Conservation (phyloP, 2,329 filamentous ascomycete species). For the Claviceps paspali region DNA sequence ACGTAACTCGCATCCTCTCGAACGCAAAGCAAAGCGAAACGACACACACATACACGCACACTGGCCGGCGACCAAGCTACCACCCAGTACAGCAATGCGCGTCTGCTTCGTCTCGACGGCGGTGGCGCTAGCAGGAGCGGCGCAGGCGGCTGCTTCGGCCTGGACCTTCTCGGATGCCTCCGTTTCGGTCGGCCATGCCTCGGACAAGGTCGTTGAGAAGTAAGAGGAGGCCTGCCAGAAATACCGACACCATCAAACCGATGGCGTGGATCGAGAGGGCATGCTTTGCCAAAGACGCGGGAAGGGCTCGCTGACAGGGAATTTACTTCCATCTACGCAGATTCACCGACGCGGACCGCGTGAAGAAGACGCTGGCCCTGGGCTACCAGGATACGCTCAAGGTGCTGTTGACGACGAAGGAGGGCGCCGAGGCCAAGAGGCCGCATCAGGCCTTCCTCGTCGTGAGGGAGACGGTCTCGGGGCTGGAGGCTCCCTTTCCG, state of each 20-base stretch:
- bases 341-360: slow-evolving; percentile 41
- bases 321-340: no score
- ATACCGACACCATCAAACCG: no score
- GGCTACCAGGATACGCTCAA: slow-evolving; percentile 61
- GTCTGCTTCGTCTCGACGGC: slow-evolving; percentile 22
- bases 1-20: no score
- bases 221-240: slow-evolving; percentile 23
- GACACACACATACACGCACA: no score
- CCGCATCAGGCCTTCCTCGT: slow-evolving; percentile 91
- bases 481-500: slow-evolving; percentile 76
- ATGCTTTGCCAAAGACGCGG: no score
- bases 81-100: no score
- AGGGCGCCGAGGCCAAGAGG: slow-evolving; percentile 62
- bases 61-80: no score
- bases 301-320: no score
- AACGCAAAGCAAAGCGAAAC: no score
- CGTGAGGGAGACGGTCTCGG: slow-evolving; percentile 56
- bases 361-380: slow-evolving; percentile 50
- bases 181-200: slow-evolving; percentile 53
- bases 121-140: slow-evolving; percentile 34
- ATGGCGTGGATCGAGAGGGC: no score
- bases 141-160: slow-evolving; percentile 38
- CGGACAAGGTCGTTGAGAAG: slow-evolving; percentile 49
- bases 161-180: slow-evolving; percentile 65
- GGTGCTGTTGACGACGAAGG: slow-evolving; percentile 65